Evolutionary conservation across 2,329 filamentous ascomycete species (phyloP), one percentile per base, ranked within the genome.

Genomic region (Myriosclerotinia duriaeana): DNA sequence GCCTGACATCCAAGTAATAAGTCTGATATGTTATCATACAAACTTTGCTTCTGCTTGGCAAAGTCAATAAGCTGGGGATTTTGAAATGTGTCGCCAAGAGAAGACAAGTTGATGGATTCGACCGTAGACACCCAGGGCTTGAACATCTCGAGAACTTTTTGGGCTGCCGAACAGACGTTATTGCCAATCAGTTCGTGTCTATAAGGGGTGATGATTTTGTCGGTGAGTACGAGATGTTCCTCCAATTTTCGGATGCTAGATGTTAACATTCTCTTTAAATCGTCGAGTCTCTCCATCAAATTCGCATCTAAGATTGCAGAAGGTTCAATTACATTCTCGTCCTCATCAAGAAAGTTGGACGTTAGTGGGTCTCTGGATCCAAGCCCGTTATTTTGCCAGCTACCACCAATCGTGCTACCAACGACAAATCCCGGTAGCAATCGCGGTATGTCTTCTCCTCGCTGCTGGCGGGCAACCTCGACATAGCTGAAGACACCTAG

Each of bases 401-500:
- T 94, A 48, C 93, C 95, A 58, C 93, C 94, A 5, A 87, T 85
- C 53, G 83, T 87, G 77, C 91, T 96, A 40, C 93, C 92, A 68
- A 93, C 87, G 42, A 98, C 89, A 76, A 99, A 99, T 0, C 95
- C 95, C 22, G 95, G 95, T 65, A 96, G 89, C 3, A 98, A 83
- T n/a, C 95, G 88, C 20, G 92, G 92, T 65, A 98, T 96, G 52
- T 95, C 91, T 76, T 97, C 94, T 66, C 94, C 94, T 66, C 93
- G 86, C 77, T 98, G 95, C 77, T 96, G 92, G 72, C 92, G 88
- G 20, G 95, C 95, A 56, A 98, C 91, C 76, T 98, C 94, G 46
- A 98, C 94, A 77, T 97, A 99, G 76, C 92, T 95, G 77, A 93
- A 97, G 7, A 99, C 94, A 6, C 94, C 94, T 65, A 95, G 86